Conservation (phyloP, 1,139 yeast species). For the Nadsonia starkeyi-henricii region DNA sequence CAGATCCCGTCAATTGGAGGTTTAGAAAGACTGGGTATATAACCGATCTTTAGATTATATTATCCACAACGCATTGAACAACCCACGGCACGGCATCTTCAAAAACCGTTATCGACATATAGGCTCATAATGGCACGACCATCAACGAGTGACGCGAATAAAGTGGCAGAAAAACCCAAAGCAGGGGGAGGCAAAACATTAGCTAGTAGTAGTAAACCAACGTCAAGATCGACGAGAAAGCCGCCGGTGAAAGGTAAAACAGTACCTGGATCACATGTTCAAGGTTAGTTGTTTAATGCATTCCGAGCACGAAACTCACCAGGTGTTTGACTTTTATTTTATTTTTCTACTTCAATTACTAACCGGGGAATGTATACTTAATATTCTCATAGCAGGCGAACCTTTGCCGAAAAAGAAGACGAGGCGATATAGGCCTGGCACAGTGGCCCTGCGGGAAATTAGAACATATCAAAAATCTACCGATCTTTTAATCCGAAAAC, state of each 20-base stretch:
- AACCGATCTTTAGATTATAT: background rate
- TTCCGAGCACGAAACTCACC: constrained; percentile 1
- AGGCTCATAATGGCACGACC: background rate
- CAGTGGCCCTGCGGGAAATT: constrained; percentile 64
- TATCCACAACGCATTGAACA: background rate
- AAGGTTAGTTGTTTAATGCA: background rate
- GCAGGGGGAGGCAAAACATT: background rate
- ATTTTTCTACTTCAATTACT: background rate
- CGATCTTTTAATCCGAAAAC: constrained; percentile 60
- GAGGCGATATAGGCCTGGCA: constrained; percentile 57
- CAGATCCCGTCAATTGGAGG: too few relatives aligned
- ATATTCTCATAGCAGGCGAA: constrained; percentile 10
- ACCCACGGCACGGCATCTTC: background rate
- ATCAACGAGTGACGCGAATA: background rate
- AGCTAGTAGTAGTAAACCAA: background rate
- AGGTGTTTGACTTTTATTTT: constrained; percentile 5
- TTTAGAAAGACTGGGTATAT: constrained; percentile 1
- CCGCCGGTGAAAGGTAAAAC: background rate
- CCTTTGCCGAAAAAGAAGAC: constrained; percentile 19
- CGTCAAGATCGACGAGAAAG: background rate
- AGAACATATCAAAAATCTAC: constrained; percentile 66
- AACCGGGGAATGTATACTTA: constrained; percentile 2
- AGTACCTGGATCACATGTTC: background rate
- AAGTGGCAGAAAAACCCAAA: background rate
- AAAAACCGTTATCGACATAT: background rate